Base-by-base conservation (phyloP, 2,329 filamentous ascomycete genomes). In the Neofusicoccum ribis region DNA sequence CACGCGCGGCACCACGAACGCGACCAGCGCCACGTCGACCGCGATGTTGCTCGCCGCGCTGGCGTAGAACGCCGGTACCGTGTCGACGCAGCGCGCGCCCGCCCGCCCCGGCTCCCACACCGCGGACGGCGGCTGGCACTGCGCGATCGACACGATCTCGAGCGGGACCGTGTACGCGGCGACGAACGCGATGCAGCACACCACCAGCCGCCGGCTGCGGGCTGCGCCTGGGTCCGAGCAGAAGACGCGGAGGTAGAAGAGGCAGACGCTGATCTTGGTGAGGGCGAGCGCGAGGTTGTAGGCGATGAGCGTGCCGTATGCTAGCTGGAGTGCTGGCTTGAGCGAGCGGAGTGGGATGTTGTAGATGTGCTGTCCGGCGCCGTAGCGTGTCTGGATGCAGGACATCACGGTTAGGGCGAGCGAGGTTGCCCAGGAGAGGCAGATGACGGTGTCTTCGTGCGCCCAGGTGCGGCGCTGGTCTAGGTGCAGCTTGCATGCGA, bases 41-140 rank as follows among this genome's bases (percentile, higher is more conserved):
- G 78, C 3, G 67, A 72, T 63, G 31, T 54, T 70, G 64, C 69
- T 68, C 1, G 23, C 68, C 1, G 69, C 69, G 15, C 31, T 51
- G 1, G 69, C 39, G 27, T 67, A 59, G 36, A 72, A 62, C 17
- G 56, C 64, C 5, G 68, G 41, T 3, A 68, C 72, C 59, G 77
- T 70, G 50, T 77, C 69, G 69, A 77, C 70, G 69, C 76, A 78
- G 20, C 27, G 71, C 71, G 64, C 2, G 74, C 73, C n/a, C 69
- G 17, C 6, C 65, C 63, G 60, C 47, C 71, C 71, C 73, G 59
- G 69, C 76, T 75, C 75, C 78, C 47, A 73, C 71, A 51, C 68
- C 71, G 36, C 65, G 68, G 62, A 77, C 71, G 1, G 3, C 23
- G 76, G 76, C 36, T 46, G 64, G 65, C 76, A 78, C 54, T 78